A percentile compares a stretch with the other conserved stretches of the same genome.
phyloP scores from a whole-genome alignment of 257 asterid genomes.

The Galeopsis tetrahit region DNA sequence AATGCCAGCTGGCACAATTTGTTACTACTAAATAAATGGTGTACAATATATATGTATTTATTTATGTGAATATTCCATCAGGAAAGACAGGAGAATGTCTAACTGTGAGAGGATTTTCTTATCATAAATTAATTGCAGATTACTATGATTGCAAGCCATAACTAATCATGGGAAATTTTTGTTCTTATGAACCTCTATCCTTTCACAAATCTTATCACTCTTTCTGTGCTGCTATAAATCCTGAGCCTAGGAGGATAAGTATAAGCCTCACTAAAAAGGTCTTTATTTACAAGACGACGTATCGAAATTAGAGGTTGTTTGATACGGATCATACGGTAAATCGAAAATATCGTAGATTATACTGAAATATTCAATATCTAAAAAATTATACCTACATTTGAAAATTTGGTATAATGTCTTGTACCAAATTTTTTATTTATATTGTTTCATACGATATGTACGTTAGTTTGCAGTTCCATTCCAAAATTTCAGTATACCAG shows the following conservation, averaged over 20 bases:
- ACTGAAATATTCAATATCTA: too few species aligned
- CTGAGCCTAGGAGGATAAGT: conserved; percentile 26
- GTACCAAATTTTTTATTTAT: too few species aligned
- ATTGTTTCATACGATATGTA: too few species aligned
- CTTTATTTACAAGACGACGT: not conserved
- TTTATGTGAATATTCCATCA: conserved; percentile 20
- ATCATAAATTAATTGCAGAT: conserved; percentile 44
- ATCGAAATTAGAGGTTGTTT: not conserved
- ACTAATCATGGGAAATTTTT: conserved; percentile 42
- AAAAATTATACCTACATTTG: too few species aligned
- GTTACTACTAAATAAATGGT: conserved; percentile 24
- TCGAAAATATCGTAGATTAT: too few species aligned
- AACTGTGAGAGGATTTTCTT: conserved; percentile 41
- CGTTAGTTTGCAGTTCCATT: too few species aligned
- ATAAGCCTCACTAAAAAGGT: not conserved
- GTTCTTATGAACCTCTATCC: conserved; percentile 31
- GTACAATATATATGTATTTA: conserved; percentile 23
- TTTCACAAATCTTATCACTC: conserved; percentile 31
- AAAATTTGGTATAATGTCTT: too few species aligned
- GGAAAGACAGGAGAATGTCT: conserved; percentile 46
- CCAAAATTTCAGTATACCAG: too few species aligned
- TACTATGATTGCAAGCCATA: conserved; percentile 47
- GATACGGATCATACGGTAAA: too few species aligned
- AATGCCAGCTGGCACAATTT: conserved; percentile 29
- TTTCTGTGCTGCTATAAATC: conserved; percentile 30